These are phyloP conservation scores for Fusarium torulosum DNA, from an alignment of 2,329 filamentous ascomycete genomes.

Conservation along the genomic window DNA sequence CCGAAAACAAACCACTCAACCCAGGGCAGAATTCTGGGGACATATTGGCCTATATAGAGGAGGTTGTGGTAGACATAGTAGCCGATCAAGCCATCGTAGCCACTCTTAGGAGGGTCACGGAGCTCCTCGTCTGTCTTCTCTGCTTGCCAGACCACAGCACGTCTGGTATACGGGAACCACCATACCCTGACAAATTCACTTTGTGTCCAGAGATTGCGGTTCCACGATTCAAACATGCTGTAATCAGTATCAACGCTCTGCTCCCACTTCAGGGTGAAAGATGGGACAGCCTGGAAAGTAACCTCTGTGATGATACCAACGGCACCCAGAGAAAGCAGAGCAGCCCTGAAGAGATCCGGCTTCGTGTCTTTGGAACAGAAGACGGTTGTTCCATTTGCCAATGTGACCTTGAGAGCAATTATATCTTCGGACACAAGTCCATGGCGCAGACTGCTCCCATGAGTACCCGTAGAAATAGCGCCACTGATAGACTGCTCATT, in stretches of 20 bases:
- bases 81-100: conserved; percentile 85
- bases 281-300: conserved; percentile 82
- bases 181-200: conserved; percentile 93
- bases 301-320: conserved; percentile 92
- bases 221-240: conserved; percentile 78
- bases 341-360: conserved; percentile 86
- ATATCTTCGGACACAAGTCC: conserved; percentile 87
- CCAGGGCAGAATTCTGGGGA: conserved; percentile 85
- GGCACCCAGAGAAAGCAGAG: conserved; percentile 87
- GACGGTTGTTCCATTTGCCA: conserved; percentile 81
- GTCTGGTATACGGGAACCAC: conserved; percentile 95
- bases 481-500: conserved; percentile 94
- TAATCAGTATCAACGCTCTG: conserved; percentile 81
- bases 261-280: conserved; percentile 87
- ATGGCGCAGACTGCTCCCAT: conserved; percentile 87
- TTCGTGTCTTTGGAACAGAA: conserved; percentile 78
- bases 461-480: conserved; percentile 91
- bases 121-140: conserved; percentile 76
- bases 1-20: conserved; percentile 98
- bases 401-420: conserved; percentile 79
- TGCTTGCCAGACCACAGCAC: conserved; percentile 92
- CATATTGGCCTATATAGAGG: conserved; percentile 81
- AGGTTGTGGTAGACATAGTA: conserved; percentile 94
- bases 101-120: conserved; percentile 72
- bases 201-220: conserved; percentile 80